Evolutionary conservation across 2,329 filamentous ascomycete genomes (phyloP), one percentile per base, ranked within the genome.

Genomic region (Aurifilum marmelostoma): DNA sequence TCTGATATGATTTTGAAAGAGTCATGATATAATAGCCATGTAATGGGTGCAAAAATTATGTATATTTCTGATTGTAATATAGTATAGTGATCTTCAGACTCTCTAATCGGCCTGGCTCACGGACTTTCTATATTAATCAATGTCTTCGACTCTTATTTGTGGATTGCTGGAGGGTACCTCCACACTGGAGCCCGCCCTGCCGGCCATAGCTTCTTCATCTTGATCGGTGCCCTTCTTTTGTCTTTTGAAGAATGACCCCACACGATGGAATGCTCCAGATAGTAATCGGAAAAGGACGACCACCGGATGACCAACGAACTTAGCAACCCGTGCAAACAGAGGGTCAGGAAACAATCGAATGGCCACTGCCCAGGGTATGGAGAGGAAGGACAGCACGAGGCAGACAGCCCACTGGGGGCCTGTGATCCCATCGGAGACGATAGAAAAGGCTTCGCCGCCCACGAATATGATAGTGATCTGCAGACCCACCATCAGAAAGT

Each of bases 401-500:
- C 65, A 71, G 18, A 70, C 27, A 2, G 69, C 71, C 71, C 71
- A 72, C 62, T 72, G 69, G 34, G 67, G 34, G 9, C 67, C 63
- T 12, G 41, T 63, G 56, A 71, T 65, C 5, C 67, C 69, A 18
- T 56, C 54, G 16, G 54, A 41, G 2, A 37, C 27, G 50, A 72
- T 68, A 2, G 67, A 67, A 60, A 62, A 79, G 2, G 85, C 86
- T 24, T 79, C 76, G 43, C 84, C 84, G 27, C 87, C 87, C 16
- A 89, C 79, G 67, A 87, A 88, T 73, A 89, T 80, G 72, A 89
- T 89, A 66, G 84, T 76, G 65, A 88, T 76, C 72, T 89, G 87
- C 1, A 84, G 81, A 14, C 82, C 87, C 59, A 89, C 78, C 81
- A 89, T 89, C 73, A 89, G 78, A 58, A 78, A 74, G 67, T 85